These are phyloP conservation scores for Wallacemonas sp. DNA, from an alignment of 208 protist species.

Conservation along the genomic window DNA sequence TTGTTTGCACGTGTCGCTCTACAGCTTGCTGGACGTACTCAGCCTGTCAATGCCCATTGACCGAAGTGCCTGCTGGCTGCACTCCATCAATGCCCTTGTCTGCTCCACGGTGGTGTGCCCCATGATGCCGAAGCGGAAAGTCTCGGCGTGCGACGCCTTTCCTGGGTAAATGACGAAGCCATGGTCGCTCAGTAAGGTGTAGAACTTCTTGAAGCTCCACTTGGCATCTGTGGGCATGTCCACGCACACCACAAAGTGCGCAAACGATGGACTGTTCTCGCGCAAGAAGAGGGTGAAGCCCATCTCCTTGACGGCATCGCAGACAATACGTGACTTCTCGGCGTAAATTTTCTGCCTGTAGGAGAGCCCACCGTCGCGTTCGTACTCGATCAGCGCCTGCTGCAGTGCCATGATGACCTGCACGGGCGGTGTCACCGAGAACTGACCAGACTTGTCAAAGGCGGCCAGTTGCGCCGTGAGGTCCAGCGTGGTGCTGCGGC, in stretches of 20 bases:
- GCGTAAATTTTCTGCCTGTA: constrained; percentile 51
- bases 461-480: constrained; percentile 61
- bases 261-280: constrained; percentile 58
- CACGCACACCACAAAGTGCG: constrained; percentile 81
- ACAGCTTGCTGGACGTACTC: constrained; percentile 39
- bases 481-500: constrained; percentile 68
- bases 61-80: constrained; percentile 47
- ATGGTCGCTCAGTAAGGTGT: constrained; percentile 64
- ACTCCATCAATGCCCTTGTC: constrained; percentile 44
- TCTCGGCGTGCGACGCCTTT: constrained; percentile 83
- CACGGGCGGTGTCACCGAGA: constrained; percentile 80
- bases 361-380: constrained; percentile 66
- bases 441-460: constrained; percentile 76
- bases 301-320: constrained; percentile 58
- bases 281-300: constrained; percentile 78
- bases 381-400: constrained; percentile 74
- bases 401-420: constrained; percentile 83
- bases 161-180: constrained; percentile 86
- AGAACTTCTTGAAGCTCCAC: constrained; percentile 91
- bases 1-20: no score
- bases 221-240: constrained; percentile 75
- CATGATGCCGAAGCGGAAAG: constrained; percentile 89
- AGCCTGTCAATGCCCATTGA: constrained; percentile 68
- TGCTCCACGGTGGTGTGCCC: constrained; percentile 68
- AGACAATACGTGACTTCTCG: constrained; percentile 56